Evolutionary conservation across 148 eudicot species (phyloP).

Genomic region (Bassia scoparia): DNA sequence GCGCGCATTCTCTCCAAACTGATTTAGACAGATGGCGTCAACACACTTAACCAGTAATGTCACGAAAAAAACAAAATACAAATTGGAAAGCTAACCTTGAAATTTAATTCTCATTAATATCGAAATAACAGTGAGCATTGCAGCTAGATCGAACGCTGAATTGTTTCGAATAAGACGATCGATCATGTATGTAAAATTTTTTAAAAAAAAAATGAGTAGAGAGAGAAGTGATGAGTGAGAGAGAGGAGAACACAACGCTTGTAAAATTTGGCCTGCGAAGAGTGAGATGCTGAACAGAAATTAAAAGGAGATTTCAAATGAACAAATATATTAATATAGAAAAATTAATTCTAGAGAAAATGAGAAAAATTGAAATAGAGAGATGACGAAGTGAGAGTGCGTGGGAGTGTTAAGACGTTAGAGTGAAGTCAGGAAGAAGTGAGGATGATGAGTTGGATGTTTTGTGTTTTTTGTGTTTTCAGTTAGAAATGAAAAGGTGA

Average conservation of each 20-base stretch:
- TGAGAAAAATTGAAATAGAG: neutral
- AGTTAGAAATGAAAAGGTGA: neutral
- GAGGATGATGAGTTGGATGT: conserved; percentile 25
- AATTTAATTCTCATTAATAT: neutral
- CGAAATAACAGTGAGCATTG: conserved; percentile 30
- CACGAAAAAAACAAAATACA: neutral
- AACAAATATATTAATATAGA: neutral
- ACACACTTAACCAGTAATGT: conserved; percentile 5
- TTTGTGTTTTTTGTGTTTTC: conserved; percentile 1
- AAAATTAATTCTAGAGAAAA: neutral
- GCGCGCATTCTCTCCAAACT: neutral
- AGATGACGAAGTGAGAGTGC: conserved; percentile 24
- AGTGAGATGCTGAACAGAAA: neutral
- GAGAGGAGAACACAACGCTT: conserved; percentile 4
- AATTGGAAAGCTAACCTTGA: conserved; percentile 13
- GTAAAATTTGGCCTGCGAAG: neutral
- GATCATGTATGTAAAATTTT: neutral
- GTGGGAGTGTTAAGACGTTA: conserved; percentile 29
- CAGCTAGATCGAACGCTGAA: conserved; percentile 36
- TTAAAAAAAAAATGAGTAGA: neutral
- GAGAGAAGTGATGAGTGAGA: conserved; percentile 6
- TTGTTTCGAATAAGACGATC: neutral
- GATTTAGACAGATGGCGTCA: conserved; percentile 1
- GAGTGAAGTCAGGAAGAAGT: neutral
- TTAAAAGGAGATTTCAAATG: conserved; percentile 15